Evolutionary conservation across 164 flowering plant genomes (phyloP), one percentile per base, ranked within the genome.

Genomic region (Berberis thunbergii): DNA sequence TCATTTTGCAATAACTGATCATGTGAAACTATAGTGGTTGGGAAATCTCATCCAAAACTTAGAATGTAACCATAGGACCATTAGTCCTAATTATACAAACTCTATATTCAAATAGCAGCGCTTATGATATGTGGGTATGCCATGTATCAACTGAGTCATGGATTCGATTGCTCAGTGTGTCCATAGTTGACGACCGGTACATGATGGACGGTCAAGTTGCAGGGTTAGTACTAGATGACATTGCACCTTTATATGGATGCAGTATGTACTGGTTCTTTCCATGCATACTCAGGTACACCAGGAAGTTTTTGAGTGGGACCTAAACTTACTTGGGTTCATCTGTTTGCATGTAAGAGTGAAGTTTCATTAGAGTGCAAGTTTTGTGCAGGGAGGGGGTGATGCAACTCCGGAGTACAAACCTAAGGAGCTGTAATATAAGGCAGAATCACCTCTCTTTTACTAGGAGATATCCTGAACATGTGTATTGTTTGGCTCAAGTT

Each of bases 151-250:
- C 57, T 13, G 41, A 54, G 38, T 39, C 57, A 13, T 54, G 57
- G 57, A 54, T 54, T 13, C 68, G 68, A 54, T 69, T 78, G 43
- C 78, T 85, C 4, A 79, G 80, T 13, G 81, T 67, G 59, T 60
- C 84, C 49, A 73, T 57, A 7, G 41, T 41, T 57, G 60, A 57
- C 4, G 60, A 57, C 12, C 41, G 60, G 60, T 9, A n/a, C 3
- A 40, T 42, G 1, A 45, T 57, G 12, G 9, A 57, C 2, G 13
- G 11, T 1, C 44, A 57, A 57, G n/a, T 57, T 57, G 60, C 44
- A 57, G 60, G 60, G 60, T 57, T 4, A 9, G 45, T 57, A 7
- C 3, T 7, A 26, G 26, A 26, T 26, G 26, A 26, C 26, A 26
- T 6, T 10, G 2, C 3, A 38, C 41, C 3, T 56, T 56, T 56